These are phyloP conservation scores for Huntiella moniliformis DNA, from an alignment of 2,329 filamentous ascomycete genomes.

Conservation along the genomic window DNA sequence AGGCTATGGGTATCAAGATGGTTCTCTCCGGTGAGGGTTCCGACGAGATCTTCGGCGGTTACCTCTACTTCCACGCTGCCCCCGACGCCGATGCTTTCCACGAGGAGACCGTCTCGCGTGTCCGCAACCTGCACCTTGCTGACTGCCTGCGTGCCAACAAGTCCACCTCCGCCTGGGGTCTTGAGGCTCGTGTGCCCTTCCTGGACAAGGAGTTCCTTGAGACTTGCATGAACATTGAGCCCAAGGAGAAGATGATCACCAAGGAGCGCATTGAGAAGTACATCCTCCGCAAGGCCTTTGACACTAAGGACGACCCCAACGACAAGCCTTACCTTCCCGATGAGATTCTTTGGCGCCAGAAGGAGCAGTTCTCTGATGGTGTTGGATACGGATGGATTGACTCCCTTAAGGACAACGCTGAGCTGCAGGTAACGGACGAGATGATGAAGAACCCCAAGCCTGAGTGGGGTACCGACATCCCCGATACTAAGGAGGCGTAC, in stretches of 20 bases:
- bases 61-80: conserved; percentile 94
- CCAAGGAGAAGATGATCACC: conserved; percentile 87
- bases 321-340: conserved; percentile 80
- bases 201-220: conserved; percentile 95
- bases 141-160: conserved; percentile 98
- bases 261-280: conserved; percentile 87
- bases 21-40: conserved; percentile 91
- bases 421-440: conserved; percentile 79
- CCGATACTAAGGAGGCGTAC: conserved; percentile 95
- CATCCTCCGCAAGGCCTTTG: conserved; percentile 93
- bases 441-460: conserved; percentile 97
- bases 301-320: conserved; percentile 70
- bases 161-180: conserved; percentile 92
- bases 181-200: conserved; percentile 95
- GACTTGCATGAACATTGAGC: conserved; percentile 82
- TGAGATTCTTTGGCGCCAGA: conserved; percentile 92
- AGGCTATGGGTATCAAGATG: conserved; percentile 99
- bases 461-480: conserved; percentile 84
- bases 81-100: conserved; percentile 87
- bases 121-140: conserved; percentile 92
- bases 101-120: conserved; percentile 77
- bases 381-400: conserved; percentile 99
- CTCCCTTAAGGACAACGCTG: conserved; percentile 83
- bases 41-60: conserved; percentile 96
- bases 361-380: conserved; percentile 98